Base-by-base conservation (phyloP, 208 protist genomes). In the Trypanosoma brucei region DNA sequence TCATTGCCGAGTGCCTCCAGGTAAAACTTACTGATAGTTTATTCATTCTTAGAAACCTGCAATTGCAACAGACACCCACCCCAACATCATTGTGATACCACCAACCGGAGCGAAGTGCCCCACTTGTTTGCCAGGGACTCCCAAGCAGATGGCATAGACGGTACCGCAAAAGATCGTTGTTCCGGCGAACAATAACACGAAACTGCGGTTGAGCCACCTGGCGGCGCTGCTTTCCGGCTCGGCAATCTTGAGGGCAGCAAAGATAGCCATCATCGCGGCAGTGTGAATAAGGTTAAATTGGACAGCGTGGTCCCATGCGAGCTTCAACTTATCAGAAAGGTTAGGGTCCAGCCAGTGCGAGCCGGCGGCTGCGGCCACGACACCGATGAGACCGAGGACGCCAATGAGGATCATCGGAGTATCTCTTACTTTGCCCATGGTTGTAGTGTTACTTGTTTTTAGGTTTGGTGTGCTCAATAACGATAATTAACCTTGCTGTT, bases 211-310 rank as follows among this genome's bases (percentile, higher is more conserved):
- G 37, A 92, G 66, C 31, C 64, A 39, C 74, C 68, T 40, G 65
- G 70, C 14, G 60, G 68, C 14, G 50, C 8, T 3, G 48, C 55
- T 45, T 4, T 57, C 38, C 1, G 69, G 58, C 35, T 78, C 62
- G 0, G 71, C 37, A 7, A 1, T 37, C 53, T 68, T 68, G 40
- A 56, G 39, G 1, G 36, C 49, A 2, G 72, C 75, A n/a, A 77
- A 75, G 11, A 80, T 69, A 1, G 75, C 61, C 45, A 87, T 39
- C 76, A 91, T 75, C 39, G 76, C 82, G 35, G 80, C 59, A 36
- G 82, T 79, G 73, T 92, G 82, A 14, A 89, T 53, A 48, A 92
- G 65, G 74, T 92, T 79, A 52, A 86, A 86, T 69, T 84, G 79
- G 14, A 62, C 55, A 1, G 64, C 64, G 0, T 49, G 22, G 22